phyloP scores from a whole-genome alignment of 768 basidiomycete species.

The Tulasnella sp. region DNA sequence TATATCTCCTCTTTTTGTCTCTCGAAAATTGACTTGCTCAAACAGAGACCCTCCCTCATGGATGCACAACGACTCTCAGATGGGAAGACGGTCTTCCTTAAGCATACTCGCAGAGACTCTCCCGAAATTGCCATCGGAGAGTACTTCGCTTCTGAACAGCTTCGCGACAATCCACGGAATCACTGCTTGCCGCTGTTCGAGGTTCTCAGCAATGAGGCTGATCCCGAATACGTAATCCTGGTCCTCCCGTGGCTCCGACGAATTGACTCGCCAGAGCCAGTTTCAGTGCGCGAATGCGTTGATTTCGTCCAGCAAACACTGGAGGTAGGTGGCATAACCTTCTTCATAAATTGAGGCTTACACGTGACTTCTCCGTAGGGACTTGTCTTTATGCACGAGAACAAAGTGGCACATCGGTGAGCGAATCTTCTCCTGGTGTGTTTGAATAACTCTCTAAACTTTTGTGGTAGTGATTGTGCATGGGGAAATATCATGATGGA shows the following conservation, averaged over 20 bases:
- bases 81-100: not conserved
- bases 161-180: not conserved
- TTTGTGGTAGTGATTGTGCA: conserved; percentile 5
- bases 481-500: too few species aligned
- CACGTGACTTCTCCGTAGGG: not conserved
- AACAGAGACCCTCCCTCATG: not conserved
- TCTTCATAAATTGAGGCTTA: not conserved
- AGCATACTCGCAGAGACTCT: not conserved
- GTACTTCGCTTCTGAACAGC: not conserved
- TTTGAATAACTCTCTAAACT: not conserved
- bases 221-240: not conserved
- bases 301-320: conserved; percentile 5
- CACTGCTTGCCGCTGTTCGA: conserved; percentile 1
- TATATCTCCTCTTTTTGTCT: too few species aligned
- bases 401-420: not conserved
- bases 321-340: too few species aligned
- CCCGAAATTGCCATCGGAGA: not conserved
- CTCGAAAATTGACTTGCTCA: too few species aligned
- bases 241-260: not conserved
- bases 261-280: not conserved
- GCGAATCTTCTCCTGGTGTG: not conserved
- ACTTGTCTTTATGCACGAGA: not conserved
- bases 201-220: not conserved
- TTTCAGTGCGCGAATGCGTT: too few species aligned
- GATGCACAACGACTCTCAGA: not conserved